These are phyloP conservation scores for Pseudogymnoascus pannorum DNA, from an alignment of 2,329 filamentous ascomycete species.

Conservation along the genomic window DNA sequence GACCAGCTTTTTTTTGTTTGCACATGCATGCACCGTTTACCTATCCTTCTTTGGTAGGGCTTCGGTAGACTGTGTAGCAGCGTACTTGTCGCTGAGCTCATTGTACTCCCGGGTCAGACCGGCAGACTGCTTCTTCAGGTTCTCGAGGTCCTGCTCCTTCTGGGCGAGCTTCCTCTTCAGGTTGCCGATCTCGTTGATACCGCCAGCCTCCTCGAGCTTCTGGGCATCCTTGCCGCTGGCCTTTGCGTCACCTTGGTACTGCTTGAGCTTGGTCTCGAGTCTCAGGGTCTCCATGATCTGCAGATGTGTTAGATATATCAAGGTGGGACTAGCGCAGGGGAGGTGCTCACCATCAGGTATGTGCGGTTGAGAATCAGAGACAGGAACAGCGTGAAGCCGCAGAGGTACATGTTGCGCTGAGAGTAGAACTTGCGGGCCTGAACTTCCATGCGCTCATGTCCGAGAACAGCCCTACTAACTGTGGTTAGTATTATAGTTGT, in stretches of 20 bases:
- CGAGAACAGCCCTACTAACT: conserved; percentile 57
- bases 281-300: conserved; percentile 42
- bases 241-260: conserved; percentile 61
- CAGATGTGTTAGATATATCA: conserved; percentile 96
- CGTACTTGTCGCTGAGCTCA: conserved; percentile 75
- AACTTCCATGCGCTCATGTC: conserved; percentile 93
- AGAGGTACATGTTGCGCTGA: conserved; percentile 99
- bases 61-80: conserved; percentile 44
- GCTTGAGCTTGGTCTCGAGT: conserved; percentile 86
- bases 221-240: conserved; percentile 59
- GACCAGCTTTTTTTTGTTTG: not conserved
- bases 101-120: conserved; percentile 81
- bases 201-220: conserved; percentile 65
- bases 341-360: conserved; percentile 72
- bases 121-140: conserved; percentile 85
- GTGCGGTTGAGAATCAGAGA: conserved; percentile 98
- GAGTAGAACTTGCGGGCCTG: conserved; percentile 99
- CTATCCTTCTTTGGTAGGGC: conserved; percentile 48
- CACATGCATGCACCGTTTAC: not conserved
- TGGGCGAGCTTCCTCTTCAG: conserved; percentile 59
- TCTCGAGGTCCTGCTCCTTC: conserved; percentile 78
- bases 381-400: conserved; percentile 97
- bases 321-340: conserved; percentile 80
- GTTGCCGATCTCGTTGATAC: conserved; percentile 65
- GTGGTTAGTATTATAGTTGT: conserved; percentile 19